These are phyloP conservation scores for Cystobasidium slooffiae DNA, from an alignment of 1,284 basidiomycete species.

Conservation along the genomic window DNA sequence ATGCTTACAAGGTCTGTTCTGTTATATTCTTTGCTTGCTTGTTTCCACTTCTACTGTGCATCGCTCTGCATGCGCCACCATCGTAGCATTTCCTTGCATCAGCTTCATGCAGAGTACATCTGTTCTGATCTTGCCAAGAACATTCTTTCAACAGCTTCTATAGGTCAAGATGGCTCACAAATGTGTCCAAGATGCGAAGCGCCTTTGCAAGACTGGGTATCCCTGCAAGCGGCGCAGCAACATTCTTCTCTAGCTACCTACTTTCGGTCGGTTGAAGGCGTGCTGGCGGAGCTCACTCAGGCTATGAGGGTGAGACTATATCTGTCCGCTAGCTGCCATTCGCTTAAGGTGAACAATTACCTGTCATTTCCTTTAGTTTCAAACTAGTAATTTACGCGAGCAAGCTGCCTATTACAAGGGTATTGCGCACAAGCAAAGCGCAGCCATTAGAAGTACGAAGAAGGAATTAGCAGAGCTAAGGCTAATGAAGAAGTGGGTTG, in stretches of 20 bases:
- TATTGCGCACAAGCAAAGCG: conserved; percentile 28
- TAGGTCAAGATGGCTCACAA: conserved; percentile 7
- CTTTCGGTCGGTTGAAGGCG: conserved; percentile 29
- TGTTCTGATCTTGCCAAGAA: neutral
- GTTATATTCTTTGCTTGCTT: too few relatives aligned
- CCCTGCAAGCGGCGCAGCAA: neutral
- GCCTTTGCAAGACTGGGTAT: conserved; percentile 19
- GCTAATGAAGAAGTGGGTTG: conserved; percentile 25
- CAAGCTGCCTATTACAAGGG: conserved; percentile 34
- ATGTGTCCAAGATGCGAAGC: conserved; percentile 20
- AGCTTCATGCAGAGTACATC: neutral
- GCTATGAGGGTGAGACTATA: conserved; percentile 15
- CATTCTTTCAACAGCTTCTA: neutral
- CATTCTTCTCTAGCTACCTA: conserved; percentile 5
- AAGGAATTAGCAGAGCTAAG: conserved; percentile 20
- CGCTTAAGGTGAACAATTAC: neutral
- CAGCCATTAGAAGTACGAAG: conserved; percentile 20
- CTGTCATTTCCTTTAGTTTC: conserved; percentile 21
- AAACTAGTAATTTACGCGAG: conserved; percentile 23
- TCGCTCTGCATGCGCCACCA: neutral
- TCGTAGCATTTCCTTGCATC: neutral
- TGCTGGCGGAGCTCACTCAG: conserved; percentile 16
- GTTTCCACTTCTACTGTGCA: too few relatives aligned
- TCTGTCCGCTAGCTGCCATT: neutral
- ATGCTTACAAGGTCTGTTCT: conserved; percentile 37